A percentile compares a stretch with the other conserved stretches of the same genome.
phyloP scores from a whole-genome alignment of 2,329 filamentous ascomycete genomes.

The Simplicillium sp. region DNA sequence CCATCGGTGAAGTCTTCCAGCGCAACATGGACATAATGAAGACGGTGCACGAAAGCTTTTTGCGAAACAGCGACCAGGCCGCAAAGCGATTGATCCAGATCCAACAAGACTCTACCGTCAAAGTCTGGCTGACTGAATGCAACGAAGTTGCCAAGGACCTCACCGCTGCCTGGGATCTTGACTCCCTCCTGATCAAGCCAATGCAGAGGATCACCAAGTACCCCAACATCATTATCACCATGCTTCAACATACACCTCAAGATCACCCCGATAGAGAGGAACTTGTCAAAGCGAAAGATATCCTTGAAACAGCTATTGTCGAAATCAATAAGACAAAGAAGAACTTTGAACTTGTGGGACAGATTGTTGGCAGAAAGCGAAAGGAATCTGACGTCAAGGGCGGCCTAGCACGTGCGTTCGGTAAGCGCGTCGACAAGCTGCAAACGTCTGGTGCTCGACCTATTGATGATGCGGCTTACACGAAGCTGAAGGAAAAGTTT shows the following conservation, averaged over 20 bases:
- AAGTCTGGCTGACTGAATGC: conserved; percentile 88
- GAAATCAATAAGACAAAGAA: conserved; percentile 96
- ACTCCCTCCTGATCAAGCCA: conserved; percentile 94
- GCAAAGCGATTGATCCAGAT: conserved; percentile 53
- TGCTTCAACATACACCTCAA: conserved; percentile 68
- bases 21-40: conserved; percentile 52
- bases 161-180: conserved; percentile 88
- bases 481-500: conserved; percentile 75
- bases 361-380: conserved; percentile 75
- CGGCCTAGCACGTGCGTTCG: conserved; percentile 83
- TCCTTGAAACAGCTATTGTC: conserved; percentile 57
- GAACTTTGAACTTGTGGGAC: conserved; percentile 83
- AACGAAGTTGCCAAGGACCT: conserved; percentile 86
- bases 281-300: conserved; percentile 44
- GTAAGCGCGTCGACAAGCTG: conserved; percentile 77
- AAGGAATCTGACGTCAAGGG: conserved; percentile 82
- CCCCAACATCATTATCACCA: conserved; percentile 70
- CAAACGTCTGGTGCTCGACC: conserved; percentile 51
- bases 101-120: conserved; percentile 53
- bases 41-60: conserved; percentile 48
- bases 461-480: conserved; percentile 74
- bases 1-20: conserved; percentile 44
- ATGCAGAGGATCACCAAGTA: conserved; percentile 94
- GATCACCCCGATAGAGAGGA: conserved; percentile 74
- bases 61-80: conserved; percentile 54